Conservation (phyloP, 2,329 filamentous ascomycete species). For the Colletotrichum lini region DNA sequence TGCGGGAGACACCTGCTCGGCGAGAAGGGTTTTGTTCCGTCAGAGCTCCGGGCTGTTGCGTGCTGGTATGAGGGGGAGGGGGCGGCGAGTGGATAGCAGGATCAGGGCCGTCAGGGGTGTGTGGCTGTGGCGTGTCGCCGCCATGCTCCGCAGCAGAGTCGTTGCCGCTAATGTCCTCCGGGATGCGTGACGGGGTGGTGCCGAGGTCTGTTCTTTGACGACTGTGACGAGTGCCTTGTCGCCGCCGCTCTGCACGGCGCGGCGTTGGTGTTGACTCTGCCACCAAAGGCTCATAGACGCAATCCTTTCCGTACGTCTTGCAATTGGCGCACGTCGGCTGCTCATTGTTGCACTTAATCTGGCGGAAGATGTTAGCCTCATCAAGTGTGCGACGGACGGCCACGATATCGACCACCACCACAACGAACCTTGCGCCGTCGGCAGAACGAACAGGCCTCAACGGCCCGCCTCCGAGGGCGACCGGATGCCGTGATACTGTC, state of each 20-base stretch:
- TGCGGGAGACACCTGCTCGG: conserved; percentile 50
- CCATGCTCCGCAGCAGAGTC: neutral
- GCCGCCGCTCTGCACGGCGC: conserved; percentile 10
- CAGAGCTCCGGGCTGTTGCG: neutral
- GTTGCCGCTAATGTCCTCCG: neutral
- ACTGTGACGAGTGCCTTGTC: neutral
- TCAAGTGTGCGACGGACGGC: neutral
- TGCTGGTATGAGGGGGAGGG: neutral
- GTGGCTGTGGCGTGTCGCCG: neutral
- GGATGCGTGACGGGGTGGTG: neutral
- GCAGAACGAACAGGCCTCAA: conserved; percentile 51
- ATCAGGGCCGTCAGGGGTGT: neutral
- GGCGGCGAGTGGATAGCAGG: neutral
- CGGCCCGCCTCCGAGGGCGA: conserved; percentile 47
- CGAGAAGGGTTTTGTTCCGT: conserved; percentile 8
- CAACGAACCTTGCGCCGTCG: conserved; percentile 50
- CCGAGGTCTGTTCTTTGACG: neutral
- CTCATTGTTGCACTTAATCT: conserved; percentile 66
- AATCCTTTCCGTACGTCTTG: conserved; percentile 59
- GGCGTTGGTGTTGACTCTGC: neutral
- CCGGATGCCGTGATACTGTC: conserved; percentile 19
- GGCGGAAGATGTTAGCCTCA: conserved; percentile 2
- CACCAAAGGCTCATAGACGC: conserved; percentile 55
- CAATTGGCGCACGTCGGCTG: conserved; percentile 62
- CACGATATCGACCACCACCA: neutral